Base-by-base conservation (phyloP, 192 early-diverging fungal species). In the Entomortierella beljakovae region DNA sequence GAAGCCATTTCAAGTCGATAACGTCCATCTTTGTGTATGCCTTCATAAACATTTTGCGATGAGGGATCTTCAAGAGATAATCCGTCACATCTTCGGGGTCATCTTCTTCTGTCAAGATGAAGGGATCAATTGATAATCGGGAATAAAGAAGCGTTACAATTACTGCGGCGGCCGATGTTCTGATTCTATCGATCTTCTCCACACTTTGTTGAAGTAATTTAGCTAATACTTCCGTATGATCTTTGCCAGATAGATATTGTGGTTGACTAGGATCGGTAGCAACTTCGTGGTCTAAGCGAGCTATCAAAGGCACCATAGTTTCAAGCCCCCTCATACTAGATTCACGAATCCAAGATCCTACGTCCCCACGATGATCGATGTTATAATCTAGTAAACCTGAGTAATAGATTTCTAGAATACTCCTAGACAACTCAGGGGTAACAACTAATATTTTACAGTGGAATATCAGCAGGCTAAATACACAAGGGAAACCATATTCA, bases 341-440 rank as follows among this genome's bases (percentile, higher is more conserved):
- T 67, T 94, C 85, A 22, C 98, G 92, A 16, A 95, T 87, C 94
- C 95, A 96, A 2, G 94, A 96, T 4, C 98, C 98, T 43, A 99
- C 93, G 81, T 99, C 98, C 23, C 98, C 98, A 33, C 97, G 91
- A 40, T 91, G 90, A 65, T 98, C 97, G 2, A 88, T 87, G 50
- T 89, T 91, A 60, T 96, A 95, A 77, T 99, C 98, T 25, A 91
- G 79, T 40, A 98, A 80, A 4, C 92, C 94, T 1, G 59, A 79
- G 23, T 91, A 68, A 53, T 94, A 83, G 13, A 89, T 82, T 7
- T 83, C 56, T 1, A 93, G 31, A 22, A 92, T 73, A 10, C 52
- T 52, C 28, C 50, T 40, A 28, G 88, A 88, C 1, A 88, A 34
- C 9, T 80, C 63, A n/a, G 57, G 26, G 23, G 82, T 65, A 6